Evolutionary conservation across 2,329 filamentous ascomycete species (phyloP), one percentile per base, ranked within the genome.

Genomic region (Cytospora chrysosperma): DNA sequence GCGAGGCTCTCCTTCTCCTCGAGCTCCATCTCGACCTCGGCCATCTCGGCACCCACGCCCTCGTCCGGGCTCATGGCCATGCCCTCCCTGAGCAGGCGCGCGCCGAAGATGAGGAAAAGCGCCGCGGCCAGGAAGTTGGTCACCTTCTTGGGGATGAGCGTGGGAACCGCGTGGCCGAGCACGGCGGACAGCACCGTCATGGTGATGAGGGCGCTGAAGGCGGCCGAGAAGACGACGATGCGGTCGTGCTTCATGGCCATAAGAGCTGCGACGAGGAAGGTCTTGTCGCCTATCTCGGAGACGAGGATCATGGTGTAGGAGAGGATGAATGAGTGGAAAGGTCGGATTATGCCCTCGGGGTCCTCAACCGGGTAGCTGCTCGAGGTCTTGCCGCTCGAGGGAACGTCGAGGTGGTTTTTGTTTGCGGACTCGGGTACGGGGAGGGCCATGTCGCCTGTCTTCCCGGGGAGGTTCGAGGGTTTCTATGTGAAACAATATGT

Each of bases 231-330:
- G 66, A 99, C 95, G 15, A 98, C 85, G 68, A 97, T 81, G 59
- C 95, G 89, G 67, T 95, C 90, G 72, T 99, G 94, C 75, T 97
- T 95, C 95, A 99, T 99, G 15, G 95, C 95, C 95, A 99, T 99
- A 21, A 99, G 85, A 9, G 93, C 94, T 8, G 95, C 95, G 26
- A 99, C 92, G 51, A 99, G 84, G 81, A 99, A 99, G 0, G 95
- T 99, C 80, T 99, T 99, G 85, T 99, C 95, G 67, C 95, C 95
- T 71, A 99, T 88, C 75, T 99, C 95, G 54, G 94, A 97, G 70
- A 98, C 90, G 67, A 98, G 81, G 71, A 99, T 99, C 95, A 98
- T 99, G 63, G 93, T 94, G 65, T 97, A 87, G 19, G 95, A 96
- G 34, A 98, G 87, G 15, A 96, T 73, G 72, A 95, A 96, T 4